These are phyloP conservation scores for Epichloe glyceriae DNA, from an alignment of 2,329 filamentous ascomycete genomes.

Conservation along the genomic window DNA sequence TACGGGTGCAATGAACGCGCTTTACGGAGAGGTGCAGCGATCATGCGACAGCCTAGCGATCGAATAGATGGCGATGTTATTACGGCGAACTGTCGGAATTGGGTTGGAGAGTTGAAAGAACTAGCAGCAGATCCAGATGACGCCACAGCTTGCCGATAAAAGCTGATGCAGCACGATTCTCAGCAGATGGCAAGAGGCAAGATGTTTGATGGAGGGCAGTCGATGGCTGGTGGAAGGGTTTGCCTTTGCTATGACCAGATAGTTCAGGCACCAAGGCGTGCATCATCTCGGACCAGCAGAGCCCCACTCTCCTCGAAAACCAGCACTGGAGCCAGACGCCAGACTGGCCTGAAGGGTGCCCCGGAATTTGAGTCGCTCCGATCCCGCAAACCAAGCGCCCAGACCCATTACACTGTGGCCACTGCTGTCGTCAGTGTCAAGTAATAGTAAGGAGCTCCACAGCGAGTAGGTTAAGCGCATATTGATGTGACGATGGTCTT, in stretches of 20 bases:
- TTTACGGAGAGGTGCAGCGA: conserved; percentile 7
- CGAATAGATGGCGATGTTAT: conserved; percentile 3
- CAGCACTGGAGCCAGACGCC: background rate
- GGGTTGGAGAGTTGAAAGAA: conserved; percentile 8
- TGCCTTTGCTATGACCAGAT: conserved; percentile 13
- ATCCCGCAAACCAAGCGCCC: conserved; percentile 4
- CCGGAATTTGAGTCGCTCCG: conserved; percentile 11
- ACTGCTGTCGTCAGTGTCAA: conserved; percentile 2
- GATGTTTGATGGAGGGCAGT: conserved; percentile 18
- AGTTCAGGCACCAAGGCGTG: conserved; percentile 20
- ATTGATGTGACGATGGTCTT: background rate
- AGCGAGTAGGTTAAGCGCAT: background rate
- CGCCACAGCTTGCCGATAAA: conserved; percentile 14
- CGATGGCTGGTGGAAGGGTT: conserved; percentile 16
- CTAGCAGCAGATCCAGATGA: conserved; percentile 11
- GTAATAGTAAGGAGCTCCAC: background rate
- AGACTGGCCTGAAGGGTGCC: background rate
- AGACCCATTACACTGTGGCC: conserved; percentile 1
- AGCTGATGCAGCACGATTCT: conserved; percentile 10
- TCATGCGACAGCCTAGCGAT: conserved; percentile 8
- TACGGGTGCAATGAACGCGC: conserved; percentile 19
- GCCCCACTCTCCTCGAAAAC: background rate
- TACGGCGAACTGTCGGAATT: conserved; percentile 5
- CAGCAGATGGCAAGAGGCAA: conserved; percentile 14
- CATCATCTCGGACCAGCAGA: background rate